Evolutionary conservation across 31 red algal genomes (phyloP), one percentile per base, ranked within the genome.

Genomic region (Asparagopsis taxiformis): DNA sequence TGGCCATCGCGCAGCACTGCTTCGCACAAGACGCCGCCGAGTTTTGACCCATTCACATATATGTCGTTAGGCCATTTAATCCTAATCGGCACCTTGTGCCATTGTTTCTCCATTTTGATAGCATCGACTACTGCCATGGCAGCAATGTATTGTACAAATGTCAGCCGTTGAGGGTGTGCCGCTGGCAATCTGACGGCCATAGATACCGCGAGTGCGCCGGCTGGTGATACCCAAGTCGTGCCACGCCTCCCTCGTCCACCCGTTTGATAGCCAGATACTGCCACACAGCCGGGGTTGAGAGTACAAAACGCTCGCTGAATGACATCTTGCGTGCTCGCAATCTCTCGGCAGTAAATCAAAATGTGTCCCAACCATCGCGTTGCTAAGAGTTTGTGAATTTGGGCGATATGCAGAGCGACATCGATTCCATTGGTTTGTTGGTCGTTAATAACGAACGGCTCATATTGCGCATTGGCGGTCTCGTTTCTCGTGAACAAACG

Each of bases 11-110:
- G 59, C 1, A 85, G 46, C 9, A 49, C 56, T 28, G 59, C 91
- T 25, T 94, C 91, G 51, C 70, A 75, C 2, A 94, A 62, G 25
- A 94, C 70, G 9, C 91, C 91, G 8, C 77, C 91, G 0, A 89
- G n/a, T 41, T 95, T 95, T 33, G 50, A 24, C 21, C 53, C 52
- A 49, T 61, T 59, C 24, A 61, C 59, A 60, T 75, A 86, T 59
- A 95, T 26, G 50, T 95, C 91, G 38, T 95, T 95, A 2, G 91
- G 91, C 91, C 91, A 95, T 59, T 95, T 95, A 51, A 95, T 78
- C 50, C 64, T 39, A n/a, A 90, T 30, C 13, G 28, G 16, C 2
- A 52, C 46, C 28, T 43, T 24, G n/a, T 55, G 44, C 87, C 67
- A 75, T 32, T 46, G 15, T 35, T 49, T 50, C 31, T 70, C 48